A percentile compares a stretch with the other conserved stretches of the same genome.
These are phyloP conservation scores for Suillus alpinus DNA, from an alignment of 768 basidiomycete species.

Conservation along the genomic window DNA sequence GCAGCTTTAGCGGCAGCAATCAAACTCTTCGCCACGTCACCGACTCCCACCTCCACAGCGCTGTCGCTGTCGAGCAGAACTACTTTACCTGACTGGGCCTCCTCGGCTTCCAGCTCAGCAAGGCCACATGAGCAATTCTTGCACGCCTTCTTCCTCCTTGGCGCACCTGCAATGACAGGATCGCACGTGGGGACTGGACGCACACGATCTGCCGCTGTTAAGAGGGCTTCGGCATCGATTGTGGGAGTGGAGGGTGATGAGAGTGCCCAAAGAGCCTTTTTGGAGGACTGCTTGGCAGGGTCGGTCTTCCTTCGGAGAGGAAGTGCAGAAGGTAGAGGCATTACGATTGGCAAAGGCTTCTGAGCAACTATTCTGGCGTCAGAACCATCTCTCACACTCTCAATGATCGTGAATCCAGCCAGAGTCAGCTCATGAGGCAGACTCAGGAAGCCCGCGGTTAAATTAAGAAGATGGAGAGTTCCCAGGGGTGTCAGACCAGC, in stretches of 20 bases:
- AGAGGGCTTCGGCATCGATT: slow-evolving; percentile 80
- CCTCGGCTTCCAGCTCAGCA: slow-evolving; percentile 88
- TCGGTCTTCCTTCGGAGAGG: slow-evolving; percentile 53
- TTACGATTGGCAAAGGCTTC: slow-evolving; percentile 54
- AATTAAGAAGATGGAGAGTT: slow-evolving; percentile 62
- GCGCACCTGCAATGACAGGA: slow-evolving; percentile 47
- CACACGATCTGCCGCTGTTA: slow-evolving; percentile 78
- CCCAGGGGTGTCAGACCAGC: slow-evolving; percentile 63
- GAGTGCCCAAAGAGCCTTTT: slow-evolving; percentile 88
- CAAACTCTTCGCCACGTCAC: slow-evolving; percentile 59
- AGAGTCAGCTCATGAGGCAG: slow-evolving; percentile 60
- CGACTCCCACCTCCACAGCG: slow-evolving; percentile 57
- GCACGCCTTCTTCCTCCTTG: slow-evolving; percentile 88
- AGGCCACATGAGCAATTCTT: slow-evolving; percentile 97
- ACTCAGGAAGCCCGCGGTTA: slow-evolving; percentile 39
- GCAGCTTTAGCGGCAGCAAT: slow-evolving; percentile 64
- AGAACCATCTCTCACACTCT: slow-evolving; percentile 31
- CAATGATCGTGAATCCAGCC: slow-evolving; percentile 62
- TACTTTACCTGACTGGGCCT: slow-evolving; percentile 56
- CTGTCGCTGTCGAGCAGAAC: slow-evolving; percentile 62
- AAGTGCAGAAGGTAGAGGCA: slow-evolving; percentile 26
- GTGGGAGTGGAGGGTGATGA: slow-evolving; percentile 64
- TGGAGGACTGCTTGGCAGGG: slow-evolving; percentile 62
- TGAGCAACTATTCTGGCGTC: slow-evolving; percentile 59
- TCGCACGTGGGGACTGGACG: slow-evolving; percentile 79